Evolutionary conservation across 2,329 filamentous ascomycete genomes (phyloP).

Genomic region (Calonectria pseudoreteaudii): DNA sequence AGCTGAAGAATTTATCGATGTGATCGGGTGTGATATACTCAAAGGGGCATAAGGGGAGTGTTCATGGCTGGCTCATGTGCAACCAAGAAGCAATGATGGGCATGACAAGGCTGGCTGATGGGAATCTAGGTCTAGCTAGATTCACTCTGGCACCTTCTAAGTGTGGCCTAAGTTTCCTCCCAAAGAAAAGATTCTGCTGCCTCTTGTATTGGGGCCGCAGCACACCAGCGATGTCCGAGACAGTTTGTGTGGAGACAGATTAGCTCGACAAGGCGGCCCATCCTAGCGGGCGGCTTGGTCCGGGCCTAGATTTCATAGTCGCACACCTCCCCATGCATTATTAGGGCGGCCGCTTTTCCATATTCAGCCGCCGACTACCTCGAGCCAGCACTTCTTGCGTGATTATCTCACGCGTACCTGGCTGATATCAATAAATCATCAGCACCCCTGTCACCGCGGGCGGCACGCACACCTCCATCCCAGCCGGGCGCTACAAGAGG

Average conservation of each 20-base stretch:
- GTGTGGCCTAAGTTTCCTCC: not conserved
- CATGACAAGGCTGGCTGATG: constrained; percentile 1
- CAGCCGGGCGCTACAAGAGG: not conserved
- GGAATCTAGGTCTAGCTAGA: not conserved
- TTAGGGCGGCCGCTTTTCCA: not conserved
- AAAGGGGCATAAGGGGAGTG: not conserved
- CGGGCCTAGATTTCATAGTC: not conserved
- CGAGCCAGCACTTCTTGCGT: not conserved
- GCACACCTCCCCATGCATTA: not conserved
- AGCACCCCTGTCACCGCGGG: not conserved
- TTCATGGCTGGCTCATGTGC: not conserved
- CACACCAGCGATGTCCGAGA: not conserved
- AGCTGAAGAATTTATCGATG: not conserved
- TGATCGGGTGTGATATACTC: not conserved
- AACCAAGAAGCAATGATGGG: not conserved
- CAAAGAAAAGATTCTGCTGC: not conserved
- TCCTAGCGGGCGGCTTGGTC: not conserved
- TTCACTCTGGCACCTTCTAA: not conserved
- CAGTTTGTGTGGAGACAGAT: not conserved
- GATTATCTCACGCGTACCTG: not conserved
- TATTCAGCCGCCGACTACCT: not conserved
- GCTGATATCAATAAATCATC: not conserved
- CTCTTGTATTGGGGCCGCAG: not conserved
- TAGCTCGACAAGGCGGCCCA: not conserved
- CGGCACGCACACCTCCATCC: not conserved